Conservation (phyloP, 2,329 filamentous ascomycete genomes). For the Alternaria sp. region DNA sequence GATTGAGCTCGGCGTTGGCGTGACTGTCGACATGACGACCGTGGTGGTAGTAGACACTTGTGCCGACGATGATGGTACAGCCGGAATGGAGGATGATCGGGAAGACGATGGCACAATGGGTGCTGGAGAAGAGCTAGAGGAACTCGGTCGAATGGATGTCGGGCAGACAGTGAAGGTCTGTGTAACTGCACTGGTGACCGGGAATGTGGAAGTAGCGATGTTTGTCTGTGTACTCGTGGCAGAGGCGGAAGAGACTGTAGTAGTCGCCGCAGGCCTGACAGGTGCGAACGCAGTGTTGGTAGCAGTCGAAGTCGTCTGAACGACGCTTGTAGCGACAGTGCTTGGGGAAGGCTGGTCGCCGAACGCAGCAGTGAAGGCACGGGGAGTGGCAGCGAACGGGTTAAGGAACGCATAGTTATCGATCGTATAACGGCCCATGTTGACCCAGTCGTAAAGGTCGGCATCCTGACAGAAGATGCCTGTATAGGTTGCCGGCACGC, state of each 20-base stretch:
- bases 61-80: neutral
- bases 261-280: neutral
- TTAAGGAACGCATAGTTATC: neutral
- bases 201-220: neutral
- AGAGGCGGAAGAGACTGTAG: neutral
- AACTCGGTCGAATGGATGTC: neutral
- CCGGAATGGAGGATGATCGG: neutral
- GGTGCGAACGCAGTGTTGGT: neutral
- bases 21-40: neutral
- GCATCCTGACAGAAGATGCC: slow-evolving; percentile 6
- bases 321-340: slow-evolving; percentile 1
- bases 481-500: slow-evolving; percentile 3
- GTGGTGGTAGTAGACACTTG: neutral
- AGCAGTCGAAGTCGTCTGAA: neutral
- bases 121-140: neutral
- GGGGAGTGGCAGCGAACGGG: neutral
- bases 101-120: neutral
- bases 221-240: neutral
- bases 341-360: slow-evolving; percentile 2
- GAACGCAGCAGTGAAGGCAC: slow-evolving; percentile 9
- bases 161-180: slow-evolving; percentile 4
- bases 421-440: slow-evolving; percentile 14
- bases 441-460: slow-evolving; percentile 1
- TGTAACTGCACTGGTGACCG: slow-evolving; percentile 1
- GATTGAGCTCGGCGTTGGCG: neutral